Base-by-base conservation (phyloP, 1,284 basidiomycete genomes). In the Trametes versicolor region DNA sequence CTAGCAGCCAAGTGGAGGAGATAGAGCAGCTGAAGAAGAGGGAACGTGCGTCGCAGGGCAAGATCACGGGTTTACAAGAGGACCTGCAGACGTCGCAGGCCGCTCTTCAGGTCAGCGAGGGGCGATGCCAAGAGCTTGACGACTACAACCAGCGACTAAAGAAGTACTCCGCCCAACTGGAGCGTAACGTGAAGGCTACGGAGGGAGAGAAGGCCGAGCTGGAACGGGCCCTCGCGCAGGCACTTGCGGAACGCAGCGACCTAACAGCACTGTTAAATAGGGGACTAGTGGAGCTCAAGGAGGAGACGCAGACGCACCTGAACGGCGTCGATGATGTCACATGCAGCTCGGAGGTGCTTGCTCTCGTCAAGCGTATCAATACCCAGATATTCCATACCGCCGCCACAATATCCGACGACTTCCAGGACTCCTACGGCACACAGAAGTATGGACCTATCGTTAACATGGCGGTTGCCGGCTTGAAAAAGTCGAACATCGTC, bases 341-440 rank as follows among this genome's bases (percentile, higher is more conserved):
- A 0, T 82, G 80, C 3, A 80, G 79, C 1, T 32, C 29, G 29
- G 85, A 87, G 39, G 81, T 86, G 39, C 79, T 84, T 34, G 66
- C 73, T 0, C 76, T 83, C 65, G 70, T 87, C 60, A 77, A 83
- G 51, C 74, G 70, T 1, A 74, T 87, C 70, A 86, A 87, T 67
- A 70, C 75, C 32, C 84, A 86, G 70, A 82, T 87, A 50, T 75
- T 82, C 64, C 85, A 86, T 66, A 80, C 78, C 8, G 77, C 83
- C 0, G 81, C 82, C 7, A 77, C 77, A 63, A 81, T 87, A 72
- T 79, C 84, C 0, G 82, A 86, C 25, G 41, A 62, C 13, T 54
- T 62, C 45, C 56, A 67, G 29, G 48, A 60, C 25, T 52, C 37
- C 34, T 65, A 61, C 19, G 63, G 55, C 4, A 27, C n/a, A 32